Base-by-base conservation (phyloP, 2,329 filamentous ascomycete species). In the Knufia fluminis region DNA sequence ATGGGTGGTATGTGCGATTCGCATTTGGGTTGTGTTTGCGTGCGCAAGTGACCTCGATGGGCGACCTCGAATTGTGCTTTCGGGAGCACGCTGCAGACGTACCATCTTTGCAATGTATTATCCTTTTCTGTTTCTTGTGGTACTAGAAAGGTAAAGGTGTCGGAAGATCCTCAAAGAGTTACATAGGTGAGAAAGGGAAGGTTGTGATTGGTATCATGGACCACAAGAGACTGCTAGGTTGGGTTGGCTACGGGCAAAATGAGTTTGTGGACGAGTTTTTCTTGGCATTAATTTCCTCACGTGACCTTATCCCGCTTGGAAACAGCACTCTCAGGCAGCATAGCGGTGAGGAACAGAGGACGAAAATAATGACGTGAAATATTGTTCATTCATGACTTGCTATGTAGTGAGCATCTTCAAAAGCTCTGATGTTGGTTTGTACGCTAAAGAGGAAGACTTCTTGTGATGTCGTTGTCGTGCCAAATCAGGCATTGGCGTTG, bases 131-230 rank as follows among this genome's bases (percentile, higher is more conserved):
- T 55, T 62, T 59, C 61, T 54, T 53, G 33, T 38, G n/a, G 22
- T 48, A 32, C 36, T 52, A 50, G 50, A 31, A 47, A 44, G 36
- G 52, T 50, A 50, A 55, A 55, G 61, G 65, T 69, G 71, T 72
- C 71, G 71, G 71, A 71, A 69, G 67, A 68, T 74, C 71, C 71
- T 74, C 71, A 70, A 74, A 74, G 71, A 74, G 71, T 68, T 46
- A 46, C 31, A 47, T 46, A 39, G 32, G 44, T 23, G 46, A 33
- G 31, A 47, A 47, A 33, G 32, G 28, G 40, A 26, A 42, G 4
- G 20, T 42, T 28, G 7, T 42, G 40, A 28, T 26, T 42, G 40
- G 40, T 17, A 36, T 36, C 10, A 16, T 8, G 33, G 33, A 16
- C n/a, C n/a, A n/a, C n/a, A n/a, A n/a, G n/a, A 36, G 10, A n/a